These are phyloP conservation scores for Bimuria novae-zelandiae DNA, from an alignment of 2,329 filamentous ascomycete species.

Conservation along the genomic window DNA sequence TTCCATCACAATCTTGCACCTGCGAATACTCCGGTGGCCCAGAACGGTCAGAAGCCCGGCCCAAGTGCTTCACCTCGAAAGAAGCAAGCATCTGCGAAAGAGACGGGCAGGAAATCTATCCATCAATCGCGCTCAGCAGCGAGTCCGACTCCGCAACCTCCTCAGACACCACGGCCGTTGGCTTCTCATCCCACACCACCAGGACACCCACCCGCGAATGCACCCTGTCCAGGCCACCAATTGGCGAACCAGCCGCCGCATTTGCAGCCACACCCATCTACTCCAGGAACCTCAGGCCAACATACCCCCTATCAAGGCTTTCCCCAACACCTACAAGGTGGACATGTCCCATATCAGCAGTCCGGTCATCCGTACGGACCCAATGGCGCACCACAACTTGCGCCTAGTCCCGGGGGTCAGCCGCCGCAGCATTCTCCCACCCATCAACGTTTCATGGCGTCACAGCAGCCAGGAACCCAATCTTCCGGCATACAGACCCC, in stretches of 20 bases:
- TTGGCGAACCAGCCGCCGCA: slow-evolving; percentile 47
- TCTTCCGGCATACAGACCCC: slow-evolving; percentile 38
- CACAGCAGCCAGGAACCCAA: slow-evolving; percentile 33
- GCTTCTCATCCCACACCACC: slow-evolving; percentile 25
- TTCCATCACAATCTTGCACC: slow-evolving; percentile 13
- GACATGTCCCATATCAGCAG: slow-evolving; percentile 39
- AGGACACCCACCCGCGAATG: slow-evolving; percentile 29
- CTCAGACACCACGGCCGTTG: slow-evolving; percentile 19
- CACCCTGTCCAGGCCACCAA: slow-evolving; percentile 37
- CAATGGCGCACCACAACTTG: slow-evolving; percentile 34
- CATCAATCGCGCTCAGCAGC: slow-evolving; percentile 21
- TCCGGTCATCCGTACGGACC: slow-evolving; percentile 28
- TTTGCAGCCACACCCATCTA: slow-evolving; percentile 35
- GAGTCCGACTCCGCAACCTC: slow-evolving; percentile 14
- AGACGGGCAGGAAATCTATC: slow-evolving; percentile 19
- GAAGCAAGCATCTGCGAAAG: slow-evolving; percentile 25
- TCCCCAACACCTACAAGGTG: slow-evolving; percentile 32
- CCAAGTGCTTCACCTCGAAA: slow-evolving; percentile 34
- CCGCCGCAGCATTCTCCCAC: slow-evolving; percentile 37
- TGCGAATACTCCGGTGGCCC: slow-evolving; percentile 8
- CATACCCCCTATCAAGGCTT: slow-evolving; percentile 18
- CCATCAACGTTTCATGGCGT: slow-evolving; percentile 31
- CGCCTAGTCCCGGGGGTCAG: slow-evolving; percentile 23
- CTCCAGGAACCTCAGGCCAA: slow-evolving; percentile 32
- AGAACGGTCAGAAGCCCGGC: slow-evolving; percentile 34